Evolutionary conservation across 768 basidiomycete genomes (phyloP), one percentile per base, ranked within the genome.

Genomic region (Agaricus subrufescens): DNA sequence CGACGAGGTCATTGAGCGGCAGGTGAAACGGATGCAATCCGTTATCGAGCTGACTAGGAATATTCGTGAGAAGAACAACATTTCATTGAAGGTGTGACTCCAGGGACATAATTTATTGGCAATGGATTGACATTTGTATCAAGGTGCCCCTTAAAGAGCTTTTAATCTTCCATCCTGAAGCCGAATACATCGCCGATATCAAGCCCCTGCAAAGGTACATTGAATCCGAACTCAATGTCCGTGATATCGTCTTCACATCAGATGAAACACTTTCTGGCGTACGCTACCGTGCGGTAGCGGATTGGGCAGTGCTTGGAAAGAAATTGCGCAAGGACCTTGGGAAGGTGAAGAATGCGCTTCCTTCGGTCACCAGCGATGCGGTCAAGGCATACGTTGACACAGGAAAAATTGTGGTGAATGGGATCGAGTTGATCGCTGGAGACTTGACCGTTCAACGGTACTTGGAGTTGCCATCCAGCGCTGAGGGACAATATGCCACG

Each of bases 141-240:
- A 59, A 96, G 93, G 94, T 90, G 3, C 97, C 97, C 0, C 74
- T 99, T 57, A 91, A 87, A 66, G 94, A 98, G 67, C 79, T 99
- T 37, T 72, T 95, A 58, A 85, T 99, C 53, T 98, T 95, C 89
- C 96, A 98, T 69, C 82, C 91, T 14, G 87, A 93, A 58, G 69
- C 76, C 38, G 78, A 85, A 66, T 98, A 93, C 73, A 79, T 97
- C 52, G 84, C 81, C 46, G 97, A 99, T 67, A 85, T 93, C 66
- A 80, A 81, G 62, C 84, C 89, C 3, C 79, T 99, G 53, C 86
- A 90, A 61, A 79, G 85, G 42, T 98, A 98, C 75, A 86, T 99
- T 63, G 79, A 86, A 63, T 95, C 93, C 14, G 96, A 99, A 69
- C 85, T 99, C 64, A 99, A 99, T 72, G 85, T 98, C 56, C 91